Evolutionary conservation across 768 basidiomycete species (phyloP).

Genomic region (Mycena epipterygia): DNA sequence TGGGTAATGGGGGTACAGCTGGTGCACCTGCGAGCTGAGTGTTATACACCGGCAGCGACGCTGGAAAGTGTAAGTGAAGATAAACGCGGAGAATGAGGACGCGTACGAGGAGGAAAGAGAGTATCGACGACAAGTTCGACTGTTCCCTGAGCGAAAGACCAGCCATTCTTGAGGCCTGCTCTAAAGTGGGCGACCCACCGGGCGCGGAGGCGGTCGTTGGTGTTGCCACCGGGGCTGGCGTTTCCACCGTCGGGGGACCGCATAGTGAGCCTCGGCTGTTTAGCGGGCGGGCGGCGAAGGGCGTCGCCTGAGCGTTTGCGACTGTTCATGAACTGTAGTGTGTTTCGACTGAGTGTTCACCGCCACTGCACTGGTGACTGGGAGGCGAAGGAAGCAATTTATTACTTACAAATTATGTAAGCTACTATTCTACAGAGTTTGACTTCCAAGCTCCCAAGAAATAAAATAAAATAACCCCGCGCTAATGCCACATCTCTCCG

Average conservation of each 20-base stretch:
- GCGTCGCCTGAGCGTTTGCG: conserved; percentile 23
- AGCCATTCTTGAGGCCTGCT: conserved; percentile 24
- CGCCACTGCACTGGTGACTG: too few species aligned
- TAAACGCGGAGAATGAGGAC: background rate
- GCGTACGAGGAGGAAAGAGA: conserved; percentile 23
- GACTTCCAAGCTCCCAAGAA: background rate
- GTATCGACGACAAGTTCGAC: conserved; percentile 30
- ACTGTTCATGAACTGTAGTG: conserved; percentile 23
- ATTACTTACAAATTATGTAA: conserved; percentile 3
- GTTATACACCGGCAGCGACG: conserved; percentile 25
- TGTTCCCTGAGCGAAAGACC: conserved; percentile 26
- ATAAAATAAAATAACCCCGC: background rate
- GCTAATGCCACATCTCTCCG: conserved; percentile 72
- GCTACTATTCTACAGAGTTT: background rate
- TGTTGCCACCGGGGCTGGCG: conserved; percentile 27
- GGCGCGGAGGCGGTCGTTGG: conserved; percentile 24
- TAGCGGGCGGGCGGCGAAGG: conserved; percentile 12
- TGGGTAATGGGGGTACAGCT: conserved; percentile 12
- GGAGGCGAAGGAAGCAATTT: background rate
- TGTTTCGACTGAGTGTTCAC: too few species aligned
- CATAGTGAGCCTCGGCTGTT: conserved; percentile 30
- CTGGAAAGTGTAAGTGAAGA: conserved; percentile 7
- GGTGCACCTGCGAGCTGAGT: background rate
- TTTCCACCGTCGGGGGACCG: conserved; percentile 15
- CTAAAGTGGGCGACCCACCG: conserved; percentile 32